A percentile compares a stretch with the other conserved stretches of the same genome.
These are phyloP conservation scores for Phtheirospermum japonicum DNA, from an alignment of 257 asterid genomes.

Conservation along the genomic window DNA sequence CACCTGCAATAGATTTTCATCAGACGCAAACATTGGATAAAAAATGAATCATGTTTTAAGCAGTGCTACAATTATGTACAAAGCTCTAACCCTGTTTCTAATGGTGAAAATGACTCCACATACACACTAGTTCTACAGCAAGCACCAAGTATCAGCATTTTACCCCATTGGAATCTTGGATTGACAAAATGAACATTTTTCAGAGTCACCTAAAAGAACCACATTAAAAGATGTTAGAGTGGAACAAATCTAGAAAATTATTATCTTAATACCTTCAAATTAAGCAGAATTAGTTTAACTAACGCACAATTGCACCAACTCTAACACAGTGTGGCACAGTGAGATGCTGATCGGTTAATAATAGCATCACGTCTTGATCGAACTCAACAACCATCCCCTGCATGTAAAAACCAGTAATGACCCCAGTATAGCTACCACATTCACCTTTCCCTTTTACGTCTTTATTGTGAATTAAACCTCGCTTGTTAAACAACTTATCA, in stretches of 20 bases:
- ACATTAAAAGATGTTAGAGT: conserved; percentile 27
- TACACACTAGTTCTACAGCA: conserved; percentile 64
- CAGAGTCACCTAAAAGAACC: conserved; percentile 57
- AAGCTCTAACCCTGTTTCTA: conserved; percentile 61
- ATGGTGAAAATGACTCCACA: conserved; percentile 78
- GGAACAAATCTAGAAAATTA: conserved; percentile 13
- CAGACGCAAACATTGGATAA: conserved; percentile 24
- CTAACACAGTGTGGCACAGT: conserved; percentile 74
- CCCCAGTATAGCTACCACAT: conserved; percentile 64
- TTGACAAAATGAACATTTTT: conserved; percentile 72
- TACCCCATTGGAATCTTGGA: conserved; percentile 75
- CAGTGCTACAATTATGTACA: conserved; percentile 14
- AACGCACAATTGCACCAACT: conserved; percentile 82
- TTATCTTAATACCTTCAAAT: no score
- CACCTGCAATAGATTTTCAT: conserved; percentile 44
- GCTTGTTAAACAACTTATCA: conserved; percentile 35
- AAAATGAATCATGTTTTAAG: background rate
- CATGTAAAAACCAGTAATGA: conserved; percentile 71
- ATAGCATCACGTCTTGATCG: conserved; percentile 60
- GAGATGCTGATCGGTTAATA: conserved; percentile 63
- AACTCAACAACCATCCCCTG: conserved; percentile 83
- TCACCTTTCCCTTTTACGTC: conserved; percentile 51
- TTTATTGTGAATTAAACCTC: conserved; percentile 11
- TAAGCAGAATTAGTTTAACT: conserved; percentile 8
- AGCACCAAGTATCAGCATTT: conserved; percentile 75